phyloP scores from a whole-genome alignment of 1,284 basidiomycete genomes.

The Papiliotrema flavescens region DNA sequence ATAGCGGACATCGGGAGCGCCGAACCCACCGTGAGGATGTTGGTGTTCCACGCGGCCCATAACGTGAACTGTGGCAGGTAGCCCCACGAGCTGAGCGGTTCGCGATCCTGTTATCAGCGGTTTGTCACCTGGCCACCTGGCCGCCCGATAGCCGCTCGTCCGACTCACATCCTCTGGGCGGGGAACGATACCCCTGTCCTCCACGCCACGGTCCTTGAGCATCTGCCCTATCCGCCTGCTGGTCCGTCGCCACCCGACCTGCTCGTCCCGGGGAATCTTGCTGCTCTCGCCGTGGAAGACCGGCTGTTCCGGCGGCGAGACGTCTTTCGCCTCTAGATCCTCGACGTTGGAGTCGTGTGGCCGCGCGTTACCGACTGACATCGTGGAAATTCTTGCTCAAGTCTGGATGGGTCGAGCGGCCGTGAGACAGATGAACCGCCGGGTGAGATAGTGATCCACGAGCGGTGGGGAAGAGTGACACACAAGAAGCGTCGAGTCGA shows the following conservation, averaged over 20 bases:
- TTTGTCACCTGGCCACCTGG: neutral
- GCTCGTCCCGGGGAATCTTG: neutral
- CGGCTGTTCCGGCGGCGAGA: neutral
- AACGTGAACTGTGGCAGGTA: conserved; percentile 42
- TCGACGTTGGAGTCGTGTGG: neutral
- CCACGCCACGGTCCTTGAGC: conserved; percentile 42
- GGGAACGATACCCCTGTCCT: conserved; percentile 44
- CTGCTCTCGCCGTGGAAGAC: neutral
- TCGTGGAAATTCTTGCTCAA: too few relatives aligned
- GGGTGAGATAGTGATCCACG: too few relatives aligned
- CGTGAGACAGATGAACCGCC: too few relatives aligned
- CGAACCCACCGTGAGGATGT: conserved; percentile 39
- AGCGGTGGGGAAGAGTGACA: too few relatives aligned
- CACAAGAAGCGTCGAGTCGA: too few relatives aligned
- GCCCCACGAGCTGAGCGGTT: conserved; percentile 28
- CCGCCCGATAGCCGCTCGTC: too few relatives aligned
- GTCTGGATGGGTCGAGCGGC: too few relatives aligned
- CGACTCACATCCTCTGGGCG: conserved; percentile 37
- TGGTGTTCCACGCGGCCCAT: conserved; percentile 46
- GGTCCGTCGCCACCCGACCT: neutral
- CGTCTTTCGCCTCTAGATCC: conserved; percentile 1
- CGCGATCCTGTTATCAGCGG: conserved; percentile 24
- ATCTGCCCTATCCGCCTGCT: neutral
- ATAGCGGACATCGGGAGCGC: neutral
- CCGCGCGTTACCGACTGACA: too few relatives aligned